Evolutionary conservation across 805 yeast species (phyloP), one percentile per base, ranked within the genome.

Genomic region (Peterozyma xylosa): DNA sequence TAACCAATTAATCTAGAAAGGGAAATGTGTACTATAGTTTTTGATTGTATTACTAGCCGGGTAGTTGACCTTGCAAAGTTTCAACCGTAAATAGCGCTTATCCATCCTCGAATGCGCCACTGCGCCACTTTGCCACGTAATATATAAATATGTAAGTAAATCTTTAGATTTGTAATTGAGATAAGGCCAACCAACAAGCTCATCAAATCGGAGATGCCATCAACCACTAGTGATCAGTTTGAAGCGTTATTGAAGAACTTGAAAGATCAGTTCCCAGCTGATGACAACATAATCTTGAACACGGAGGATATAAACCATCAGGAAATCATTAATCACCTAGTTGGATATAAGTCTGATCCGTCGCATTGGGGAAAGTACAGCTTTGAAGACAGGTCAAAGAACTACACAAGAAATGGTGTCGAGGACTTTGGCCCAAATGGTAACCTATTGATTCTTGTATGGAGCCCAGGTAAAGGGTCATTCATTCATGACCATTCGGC

Each of bases 401-500:
- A 66, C 45, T 82, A 82, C 54, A 72, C 80, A 17, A 60, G 89
- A 45, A 87, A 85, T 56, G 96, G 96, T 2, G 74, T 91, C 29
- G 77, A 73, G 33, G 79, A 83, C 54, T 73, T 86, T 51, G 85
- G 86, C 59, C 73, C 74, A 14, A 77, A 76, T 53, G 96, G 86
- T 36, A 81, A 82, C 53, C 64, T 83, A 45, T 67, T 83, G 42
- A 61, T 83, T 13, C 60, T 83, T 41, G 87, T 82, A 16, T 83
- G 91, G 91, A 70, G 73, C 42, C 88, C 89, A 1, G 78, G 78
- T 7, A 69, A 71, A 53, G 70, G 78, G 21, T 76, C 85, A 17
- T 71, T 76, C 41, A 77, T 83, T 48, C 91, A 83, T 57, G 87
- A 82, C 59, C 91, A 83, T 53, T 86, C 88, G 16, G 70, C 74